Evolutionary conservation across 805 yeast species (phyloP).

Genomic region (Zygosaccharomyces bisporus): DNA sequence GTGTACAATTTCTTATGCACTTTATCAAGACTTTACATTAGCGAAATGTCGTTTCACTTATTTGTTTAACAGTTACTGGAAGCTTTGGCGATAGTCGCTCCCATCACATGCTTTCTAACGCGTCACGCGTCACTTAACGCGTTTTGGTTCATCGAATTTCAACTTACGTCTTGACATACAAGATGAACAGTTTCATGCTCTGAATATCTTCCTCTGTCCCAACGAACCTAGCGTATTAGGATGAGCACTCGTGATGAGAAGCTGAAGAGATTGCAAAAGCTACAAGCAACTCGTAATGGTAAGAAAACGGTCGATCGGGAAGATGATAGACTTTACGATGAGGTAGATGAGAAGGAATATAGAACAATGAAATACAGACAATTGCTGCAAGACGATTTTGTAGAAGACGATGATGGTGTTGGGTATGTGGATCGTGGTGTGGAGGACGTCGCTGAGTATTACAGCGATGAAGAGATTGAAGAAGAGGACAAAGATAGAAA

Average conservation of each 20-base stretch:
- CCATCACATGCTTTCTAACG: slow-evolving; percentile 1
- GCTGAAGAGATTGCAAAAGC: slow-evolving; percentile 56
- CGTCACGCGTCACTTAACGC: slow-evolving; percentile 7
- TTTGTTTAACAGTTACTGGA: too few species aligned
- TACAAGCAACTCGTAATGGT: slow-evolving; percentile 51
- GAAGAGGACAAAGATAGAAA: slow-evolving; percentile 25
- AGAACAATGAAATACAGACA: slow-evolving; percentile 74
- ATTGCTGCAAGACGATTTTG: slow-evolving; percentile 84
- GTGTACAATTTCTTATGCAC: too few species aligned
- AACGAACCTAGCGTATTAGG: not conserved
- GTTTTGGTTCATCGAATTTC: slow-evolving; percentile 4
- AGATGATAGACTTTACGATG: slow-evolving; percentile 67
- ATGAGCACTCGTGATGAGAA: slow-evolving; percentile 43
- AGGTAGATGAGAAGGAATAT: slow-evolving; percentile 77
- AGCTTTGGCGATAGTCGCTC: not conserved
- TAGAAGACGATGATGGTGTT: slow-evolving; percentile 88
- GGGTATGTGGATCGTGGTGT: slow-evolving; percentile 93
- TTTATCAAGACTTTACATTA: too few species aligned
- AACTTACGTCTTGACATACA: too few species aligned
- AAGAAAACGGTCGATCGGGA: slow-evolving; percentile 33
- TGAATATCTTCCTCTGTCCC: not conserved
- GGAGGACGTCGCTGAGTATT: slow-evolving; percentile 78
- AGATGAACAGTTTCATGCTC: too few species aligned
- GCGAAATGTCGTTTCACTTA: too few species aligned
- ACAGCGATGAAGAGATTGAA: slow-evolving; percentile 53